Conservation (phyloP, 2,329 filamentous ascomycete species). For the Alternaria angustiovoidea region DNA sequence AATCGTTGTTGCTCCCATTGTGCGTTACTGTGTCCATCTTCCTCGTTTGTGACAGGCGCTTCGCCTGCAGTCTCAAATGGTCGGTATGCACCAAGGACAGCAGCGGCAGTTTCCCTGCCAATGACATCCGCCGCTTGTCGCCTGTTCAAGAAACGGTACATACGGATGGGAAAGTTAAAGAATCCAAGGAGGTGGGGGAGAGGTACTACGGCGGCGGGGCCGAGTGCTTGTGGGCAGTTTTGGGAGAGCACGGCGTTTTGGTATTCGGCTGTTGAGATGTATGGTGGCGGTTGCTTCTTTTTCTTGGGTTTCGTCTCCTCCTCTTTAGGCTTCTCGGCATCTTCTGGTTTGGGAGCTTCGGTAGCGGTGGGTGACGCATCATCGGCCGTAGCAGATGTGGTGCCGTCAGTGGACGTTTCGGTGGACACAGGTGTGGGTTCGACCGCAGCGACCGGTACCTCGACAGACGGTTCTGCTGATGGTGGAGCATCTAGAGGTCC, state of each 20-base stretch:
- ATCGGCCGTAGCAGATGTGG: constrained; percentile 32
- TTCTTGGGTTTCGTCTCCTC: constrained; percentile 57
- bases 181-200: constrained; percentile 95
- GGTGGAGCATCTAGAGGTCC: constrained; percentile 76
- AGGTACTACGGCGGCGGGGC: constrained; percentile 74
- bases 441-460: constrained; percentile 23
- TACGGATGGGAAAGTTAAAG: constrained; percentile 83
- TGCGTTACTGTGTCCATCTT: constrained; percentile 42
- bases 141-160: constrained; percentile 87
- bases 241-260: constrained; percentile 68
- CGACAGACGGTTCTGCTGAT: constrained; percentile 28
- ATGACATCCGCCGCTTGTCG: constrained; percentile 86
- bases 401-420: constrained; percentile 19
- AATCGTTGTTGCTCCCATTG: constrained; percentile 69
- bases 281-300: constrained; percentile 69
- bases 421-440: constrained; percentile 16
- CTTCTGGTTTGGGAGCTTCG: constrained; percentile 36
- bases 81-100: constrained; percentile 70
- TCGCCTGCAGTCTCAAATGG: constrained; percentile 51
- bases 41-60: constrained; percentile 37
- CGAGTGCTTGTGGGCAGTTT: constrained; percentile 73
- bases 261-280: constrained; percentile 80
- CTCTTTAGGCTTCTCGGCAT: constrained; percentile 44
- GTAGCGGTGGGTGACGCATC: constrained; percentile 47
- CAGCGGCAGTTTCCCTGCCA: constrained; percentile 85